A percentile compares a stretch with the other conserved stretches of the same genome.
These are phyloP conservation scores for Exserohilum rostratum DNA, from an alignment of 2,329 filamentous ascomycete species.

Conservation along the genomic window DNA sequence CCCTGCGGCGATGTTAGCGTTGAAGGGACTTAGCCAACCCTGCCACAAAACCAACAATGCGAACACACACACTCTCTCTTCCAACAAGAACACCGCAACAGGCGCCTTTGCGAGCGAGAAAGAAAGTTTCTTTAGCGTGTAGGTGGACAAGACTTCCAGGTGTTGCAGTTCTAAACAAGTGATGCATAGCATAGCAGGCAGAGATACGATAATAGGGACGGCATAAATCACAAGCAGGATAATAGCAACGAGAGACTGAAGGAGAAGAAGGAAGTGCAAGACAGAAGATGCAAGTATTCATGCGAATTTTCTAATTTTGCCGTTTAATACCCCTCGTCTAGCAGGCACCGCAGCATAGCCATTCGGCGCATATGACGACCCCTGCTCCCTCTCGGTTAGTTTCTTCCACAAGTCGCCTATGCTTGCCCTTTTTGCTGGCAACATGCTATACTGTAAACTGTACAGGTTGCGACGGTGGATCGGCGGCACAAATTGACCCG, in stretches of 20 bases:
- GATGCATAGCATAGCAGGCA: no score
- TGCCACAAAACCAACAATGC: no score
- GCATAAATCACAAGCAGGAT: not conserved
- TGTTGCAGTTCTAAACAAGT: no score
- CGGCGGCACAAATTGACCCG: conserved; percentile 90
- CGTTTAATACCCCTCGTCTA: conserved; percentile 7
- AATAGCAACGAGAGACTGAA: not conserved
- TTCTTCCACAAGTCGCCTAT: conserved; percentile 86
- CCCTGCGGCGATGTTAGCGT: no score
- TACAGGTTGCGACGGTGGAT: conserved; percentile 95
- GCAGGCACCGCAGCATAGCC: conserved; percentile 12
- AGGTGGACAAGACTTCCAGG: no score
- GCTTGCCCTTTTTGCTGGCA: conserved; percentile 79
- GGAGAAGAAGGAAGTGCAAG: no score
- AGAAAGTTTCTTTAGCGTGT: no score
- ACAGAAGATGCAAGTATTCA: not conserved
- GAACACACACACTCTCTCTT: no score
- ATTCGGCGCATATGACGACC: conserved; percentile 1
- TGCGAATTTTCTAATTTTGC: conserved; percentile 10
- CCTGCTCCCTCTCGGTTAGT: conserved; percentile 48
- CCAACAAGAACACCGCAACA: no score
- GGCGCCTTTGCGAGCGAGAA: no score
- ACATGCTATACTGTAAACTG: conserved; percentile 96
- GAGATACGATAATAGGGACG: not conserved
- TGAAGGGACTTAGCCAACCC: no score